These are phyloP conservation scores for Boeremia lycopersici DNA, from an alignment of 2,329 filamentous ascomycete species.

Conservation along the genomic window DNA sequence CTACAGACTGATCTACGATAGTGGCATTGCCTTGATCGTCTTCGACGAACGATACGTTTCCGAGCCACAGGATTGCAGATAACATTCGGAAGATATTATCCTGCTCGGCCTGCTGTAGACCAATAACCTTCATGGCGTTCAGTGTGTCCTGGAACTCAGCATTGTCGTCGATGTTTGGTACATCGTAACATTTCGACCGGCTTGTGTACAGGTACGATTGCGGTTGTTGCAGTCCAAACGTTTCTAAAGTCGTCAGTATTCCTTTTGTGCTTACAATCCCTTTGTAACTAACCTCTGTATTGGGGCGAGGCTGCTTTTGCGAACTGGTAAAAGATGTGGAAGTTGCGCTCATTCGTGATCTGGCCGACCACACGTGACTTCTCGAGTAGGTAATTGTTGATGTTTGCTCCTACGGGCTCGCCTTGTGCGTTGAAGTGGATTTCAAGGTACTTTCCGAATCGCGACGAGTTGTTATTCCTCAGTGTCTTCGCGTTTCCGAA, in stretches of 20 bases:
- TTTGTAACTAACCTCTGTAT: constrained; percentile 65
- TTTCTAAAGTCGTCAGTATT: constrained; percentile 56
- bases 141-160: constrained; percentile 89
- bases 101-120: constrained; percentile 84
- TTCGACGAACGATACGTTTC: constrained; percentile 89
- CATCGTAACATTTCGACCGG: constrained; percentile 91
- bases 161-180: constrained; percentile 89
- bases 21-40: constrained; percentile 87
- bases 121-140: constrained; percentile 94
- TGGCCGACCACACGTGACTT: constrained; percentile 95
- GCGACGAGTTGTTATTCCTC: constrained; percentile 97
- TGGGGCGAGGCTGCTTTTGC: constrained; percentile 89
- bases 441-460: constrained; percentile 98
- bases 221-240: constrained; percentile 88
- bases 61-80: constrained; percentile 88
- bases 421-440: constrained; percentile 92
- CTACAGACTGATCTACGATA: constrained; percentile 85
- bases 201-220: constrained; percentile 95
- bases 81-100: constrained; percentile 97
- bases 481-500: constrained; percentile 98
- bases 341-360: constrained; percentile 94
- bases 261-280: neutral
- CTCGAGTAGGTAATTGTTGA: constrained; percentile 96
- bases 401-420: constrained; percentile 93
- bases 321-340: constrained; percentile 99